A percentile compares a stretch with the other conserved stretches of the same genome.
Evolutionary conservation across 1,284 basidiomycete genomes (phyloP).

Genomic region (Naganishia liquefaciens): DNA sequence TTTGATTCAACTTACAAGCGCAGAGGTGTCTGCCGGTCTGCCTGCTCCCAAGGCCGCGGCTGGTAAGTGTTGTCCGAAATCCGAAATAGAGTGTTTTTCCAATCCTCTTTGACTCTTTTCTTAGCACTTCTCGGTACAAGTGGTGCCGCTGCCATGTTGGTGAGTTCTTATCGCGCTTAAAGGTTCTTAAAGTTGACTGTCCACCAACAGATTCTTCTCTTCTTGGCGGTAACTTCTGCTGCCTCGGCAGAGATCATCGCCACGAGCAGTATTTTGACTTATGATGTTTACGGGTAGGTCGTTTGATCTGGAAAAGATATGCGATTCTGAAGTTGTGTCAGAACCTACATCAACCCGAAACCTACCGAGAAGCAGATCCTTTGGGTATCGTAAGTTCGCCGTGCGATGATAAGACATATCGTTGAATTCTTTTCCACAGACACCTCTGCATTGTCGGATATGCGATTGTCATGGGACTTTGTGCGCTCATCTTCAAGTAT

Average conservation of each 20-base stretch:
- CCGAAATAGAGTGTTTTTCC: constrained; percentile 55
- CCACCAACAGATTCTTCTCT: constrained; percentile 52
- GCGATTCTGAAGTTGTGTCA: constrained; percentile 17
- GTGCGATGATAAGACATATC: constrained; percentile 46
- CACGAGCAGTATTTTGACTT: constrained; percentile 73
- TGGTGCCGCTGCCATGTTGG: constrained; percentile 38
- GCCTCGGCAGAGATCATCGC: constrained; percentile 88
- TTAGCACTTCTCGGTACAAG: constrained; percentile 37
- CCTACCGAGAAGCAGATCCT: constrained; percentile 65
- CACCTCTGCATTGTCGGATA: constrained; percentile 64
- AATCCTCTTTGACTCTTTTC: too few relatives aligned
- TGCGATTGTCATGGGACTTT: constrained; percentile 74
- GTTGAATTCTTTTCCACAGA: constrained; percentile 14
- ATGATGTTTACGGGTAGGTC: constrained; percentile 66
- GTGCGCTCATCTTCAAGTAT: constrained; percentile 82
- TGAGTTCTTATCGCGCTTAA: constrained; percentile 36
- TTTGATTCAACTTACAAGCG: constrained; percentile 58
- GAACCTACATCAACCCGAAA: constrained; percentile 61
- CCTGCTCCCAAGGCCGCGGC: constrained; percentile 61
- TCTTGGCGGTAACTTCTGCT: constrained; percentile 72
- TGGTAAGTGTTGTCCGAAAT: constrained; percentile 58
- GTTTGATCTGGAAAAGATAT: background rate
- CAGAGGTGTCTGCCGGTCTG: constrained; percentile 76
- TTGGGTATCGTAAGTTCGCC: constrained; percentile 48
- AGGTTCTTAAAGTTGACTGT: too few relatives aligned